Base-by-base conservation (phyloP, 1,139 yeast genomes). In the Spathaspora sp. region DNA sequence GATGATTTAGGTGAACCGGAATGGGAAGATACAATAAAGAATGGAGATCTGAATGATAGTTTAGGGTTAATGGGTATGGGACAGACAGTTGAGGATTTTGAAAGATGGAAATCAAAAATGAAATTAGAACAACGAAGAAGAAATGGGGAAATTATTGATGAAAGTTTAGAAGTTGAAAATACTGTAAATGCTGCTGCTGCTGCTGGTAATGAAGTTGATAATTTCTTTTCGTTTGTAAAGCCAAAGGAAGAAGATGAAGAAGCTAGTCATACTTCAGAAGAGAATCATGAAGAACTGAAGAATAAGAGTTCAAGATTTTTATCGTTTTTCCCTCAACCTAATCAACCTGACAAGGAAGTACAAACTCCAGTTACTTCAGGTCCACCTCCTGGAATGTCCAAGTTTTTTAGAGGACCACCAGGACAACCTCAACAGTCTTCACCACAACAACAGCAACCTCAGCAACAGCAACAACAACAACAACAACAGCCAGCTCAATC, bases 31-130 rank as follows among this genome's bases (percentile, higher is more conserved):
- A 46, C 16, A 17, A 18, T 9, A 7, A 20, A 11, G 5, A 25
- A 39, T 18, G 23, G 17, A 11, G 10, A 13, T 15, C 23, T 20
- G 23, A 39, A 70, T 46, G 64, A 76, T 63, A 41, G 68, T 17
- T 43, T 47, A 29, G 43, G 49, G 13, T 26, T 68, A 33, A 44
- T 49, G 47, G 46, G 43, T 46, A 74, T 77, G 69, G 83, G 83
- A 15, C 81, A 78, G 50, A 76, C 87, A 2, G 84, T 82, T 17
- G 82, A 81, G 45, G 93, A 85, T 56, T 86, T 86, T 58, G 90
- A 84, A 59, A 72, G 74, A 53, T 84, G 90, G 89, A 84, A 82
- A 62, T 70, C 76, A 43, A 74, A 74, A 57, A 80, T 82, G 83
- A 78, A 76, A 53, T 69, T 69, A 44, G 79, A 81, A 58, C 86